These are phyloP conservation scores for Mycosphaerella arachidis DNA, from an alignment of 2,329 filamentous ascomycete genomes.

Conservation along the genomic window DNA sequence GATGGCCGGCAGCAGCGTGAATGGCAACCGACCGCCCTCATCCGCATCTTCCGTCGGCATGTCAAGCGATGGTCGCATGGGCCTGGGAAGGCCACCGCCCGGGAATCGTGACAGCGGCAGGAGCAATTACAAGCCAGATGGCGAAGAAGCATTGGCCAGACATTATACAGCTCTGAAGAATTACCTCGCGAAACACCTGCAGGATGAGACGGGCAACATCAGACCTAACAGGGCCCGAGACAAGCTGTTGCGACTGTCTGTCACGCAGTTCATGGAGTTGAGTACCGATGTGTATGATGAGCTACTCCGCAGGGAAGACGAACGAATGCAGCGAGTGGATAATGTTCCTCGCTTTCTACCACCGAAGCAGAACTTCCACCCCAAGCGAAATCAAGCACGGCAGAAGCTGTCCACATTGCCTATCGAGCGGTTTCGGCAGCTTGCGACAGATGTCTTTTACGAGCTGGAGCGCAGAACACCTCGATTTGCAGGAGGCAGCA, in stretches of 20 bases:
- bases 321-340: conserved; percentile 42
- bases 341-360: conserved; percentile 67
- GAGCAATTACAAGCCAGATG: conserved; percentile 43
- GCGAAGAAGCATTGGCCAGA: conserved; percentile 67
- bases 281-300: conserved; percentile 98
- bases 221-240: conserved; percentile 87
- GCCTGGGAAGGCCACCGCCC: conserved; percentile 19
- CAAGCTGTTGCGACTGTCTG: conserved; percentile 83
- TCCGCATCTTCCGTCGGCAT: conserved; percentile 83
- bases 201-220: conserved; percentile 69
- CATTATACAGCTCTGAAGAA: conserved; percentile 77
- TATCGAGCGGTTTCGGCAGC: conserved; percentile 78
- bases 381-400: conserved; percentile 94
- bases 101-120: conserved; percentile 49
- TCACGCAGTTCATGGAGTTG: conserved; percentile 93
- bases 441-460: conserved; percentile 93
- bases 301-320: conserved; percentile 76
- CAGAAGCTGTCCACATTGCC: conserved; percentile 90
- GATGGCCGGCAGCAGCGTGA: conserved; percentile 44
- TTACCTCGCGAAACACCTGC: conserved; percentile 65
- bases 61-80: conserved; percentile 69
- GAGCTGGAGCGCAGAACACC: conserved; percentile 90
- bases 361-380: conserved; percentile 87
- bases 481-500: conserved; percentile 66
- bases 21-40: conserved; percentile 58